Conservation (phyloP, 176 grass and related monocot genomes). For the Pontederia crassipes region DNA sequence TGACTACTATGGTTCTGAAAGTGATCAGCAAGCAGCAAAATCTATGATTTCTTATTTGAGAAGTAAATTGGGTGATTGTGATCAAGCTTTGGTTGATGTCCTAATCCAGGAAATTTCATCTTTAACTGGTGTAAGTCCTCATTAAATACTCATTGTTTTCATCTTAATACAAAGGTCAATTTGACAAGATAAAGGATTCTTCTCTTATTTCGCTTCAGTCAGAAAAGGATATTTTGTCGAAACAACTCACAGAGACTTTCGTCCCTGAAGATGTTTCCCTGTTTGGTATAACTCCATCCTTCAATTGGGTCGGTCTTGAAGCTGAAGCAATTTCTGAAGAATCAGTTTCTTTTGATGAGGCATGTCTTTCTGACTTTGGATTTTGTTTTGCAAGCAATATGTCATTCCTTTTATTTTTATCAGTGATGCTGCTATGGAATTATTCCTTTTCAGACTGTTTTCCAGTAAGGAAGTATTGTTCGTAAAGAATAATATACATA, state of each 20-base stretch:
- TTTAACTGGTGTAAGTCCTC: constrained; percentile 50
- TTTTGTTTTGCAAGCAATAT: background rate
- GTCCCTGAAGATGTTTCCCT: constrained; percentile 75
- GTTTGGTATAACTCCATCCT: constrained; percentile 54
- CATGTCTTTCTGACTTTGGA: constrained; percentile 14
- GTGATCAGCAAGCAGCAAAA: constrained; percentile 51
- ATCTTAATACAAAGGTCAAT: background rate
- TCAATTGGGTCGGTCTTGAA: constrained; percentile 66
- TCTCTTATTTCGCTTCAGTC: constrained; percentile 37
- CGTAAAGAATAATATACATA: no score
- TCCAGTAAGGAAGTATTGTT: no score
- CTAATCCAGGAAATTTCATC: constrained; percentile 41
- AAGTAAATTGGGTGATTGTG: constrained; percentile 30
- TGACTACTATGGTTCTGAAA: constrained; percentile 59
- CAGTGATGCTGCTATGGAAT: no score
- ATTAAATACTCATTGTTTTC: background rate
- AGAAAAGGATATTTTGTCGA: constrained; percentile 43
- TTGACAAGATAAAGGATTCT: background rate
- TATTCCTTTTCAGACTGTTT: no score
- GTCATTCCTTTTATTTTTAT: no score
- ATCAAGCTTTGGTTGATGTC: constrained; percentile 57
- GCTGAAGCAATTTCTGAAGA: constrained; percentile 69
- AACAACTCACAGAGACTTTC: constrained; percentile 60
- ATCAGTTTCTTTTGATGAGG: constrained; percentile 94
- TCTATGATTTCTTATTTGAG: constrained; percentile 53